Evolutionary conservation across 306 rosid genomes (phyloP).

Genomic region (Ceratonia siliqua): DNA sequence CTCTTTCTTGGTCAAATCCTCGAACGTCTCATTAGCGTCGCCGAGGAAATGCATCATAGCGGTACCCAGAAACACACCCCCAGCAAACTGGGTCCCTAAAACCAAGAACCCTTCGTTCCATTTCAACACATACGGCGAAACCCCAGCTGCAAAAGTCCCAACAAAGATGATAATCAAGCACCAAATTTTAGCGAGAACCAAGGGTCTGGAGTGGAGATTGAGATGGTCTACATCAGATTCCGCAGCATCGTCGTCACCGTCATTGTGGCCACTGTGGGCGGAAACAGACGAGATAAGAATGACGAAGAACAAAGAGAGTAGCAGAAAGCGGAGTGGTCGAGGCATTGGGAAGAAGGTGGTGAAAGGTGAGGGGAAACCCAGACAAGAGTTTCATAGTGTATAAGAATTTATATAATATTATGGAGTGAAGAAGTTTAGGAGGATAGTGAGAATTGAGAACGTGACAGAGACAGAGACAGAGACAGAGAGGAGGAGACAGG

Average conservation of each 20-base stretch:
- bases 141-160: constrained; percentile 57
- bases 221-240: background rate
- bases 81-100: constrained; percentile 79
- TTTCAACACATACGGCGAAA: constrained; percentile 63
- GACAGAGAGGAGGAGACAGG: too few relatives aligned
- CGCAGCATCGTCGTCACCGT: background rate
- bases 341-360: constrained; percentile 18
- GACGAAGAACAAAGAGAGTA: constrained; percentile 23
- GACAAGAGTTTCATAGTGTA: background rate
- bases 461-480: background rate
- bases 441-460: background rate
- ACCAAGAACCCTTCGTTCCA: constrained; percentile 77
- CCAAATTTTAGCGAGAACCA: constrained; percentile 53
- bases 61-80: constrained; percentile 76
- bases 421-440: background rate
- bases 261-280: constrained; percentile 53
- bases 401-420: background rate
- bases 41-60: constrained; percentile 82
- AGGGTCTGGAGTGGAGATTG: constrained; percentile 51
- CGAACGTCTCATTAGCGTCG: constrained; percentile 62
- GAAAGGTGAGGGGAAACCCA: background rate
- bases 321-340: background rate
- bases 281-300: constrained; percentile 45
- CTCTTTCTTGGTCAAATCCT: constrained; percentile 50
- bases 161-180: constrained; percentile 60